Evolutionary conservation across 2,329 filamentous ascomycete genomes (phyloP).

Genomic region (Drechslerella coelobrocha): DNA sequence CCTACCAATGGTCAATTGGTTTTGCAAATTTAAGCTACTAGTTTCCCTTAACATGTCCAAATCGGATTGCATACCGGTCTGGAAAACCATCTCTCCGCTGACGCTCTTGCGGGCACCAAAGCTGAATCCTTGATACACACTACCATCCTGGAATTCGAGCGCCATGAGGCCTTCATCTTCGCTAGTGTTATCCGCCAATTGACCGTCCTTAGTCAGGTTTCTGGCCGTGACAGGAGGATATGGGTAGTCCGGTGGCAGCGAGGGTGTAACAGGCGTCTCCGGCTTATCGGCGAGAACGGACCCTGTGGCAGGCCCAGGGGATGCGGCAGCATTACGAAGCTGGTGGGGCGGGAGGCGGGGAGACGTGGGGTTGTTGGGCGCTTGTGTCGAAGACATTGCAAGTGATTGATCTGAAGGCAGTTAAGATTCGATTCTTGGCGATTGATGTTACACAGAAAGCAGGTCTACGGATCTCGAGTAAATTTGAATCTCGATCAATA

Average conservation of each 20-base stretch:
- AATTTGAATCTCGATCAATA: conserved; percentile 24
- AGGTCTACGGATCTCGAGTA: neutral
- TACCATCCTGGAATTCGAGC: conserved; percentile 91
- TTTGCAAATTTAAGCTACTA: conserved; percentile 12
- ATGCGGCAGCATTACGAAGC: conserved; percentile 44
- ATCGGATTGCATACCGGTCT: conserved; percentile 80
- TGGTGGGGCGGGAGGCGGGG: conserved; percentile 49
- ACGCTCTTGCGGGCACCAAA: conserved; percentile 95
- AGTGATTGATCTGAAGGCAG: conserved; percentile 4
- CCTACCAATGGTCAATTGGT: conserved; percentile 41
- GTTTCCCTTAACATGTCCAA: neutral
- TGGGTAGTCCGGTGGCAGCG: conserved; percentile 27
- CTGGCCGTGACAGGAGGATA: conserved; percentile 67
- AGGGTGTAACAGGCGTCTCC: conserved; percentile 14
- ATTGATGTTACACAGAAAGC: conserved; percentile 10
- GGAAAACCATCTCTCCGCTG: conserved; percentile 96
- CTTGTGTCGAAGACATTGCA: conserved; percentile 41
- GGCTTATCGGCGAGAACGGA: conserved; percentile 46
- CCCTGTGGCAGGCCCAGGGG: conserved; percentile 41
- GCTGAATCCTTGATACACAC: conserved; percentile 90
- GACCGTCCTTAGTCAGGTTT: conserved; percentile 58
- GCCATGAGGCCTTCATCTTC: conserved; percentile 72
- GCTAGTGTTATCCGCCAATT: conserved; percentile 56
- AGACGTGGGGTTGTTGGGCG: conserved; percentile 49
- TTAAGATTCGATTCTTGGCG: conserved; percentile 1